These are phyloP conservation scores for Aeschynomene evenia DNA, from an alignment of 306 rosid species.

Conservation along the genomic window DNA sequence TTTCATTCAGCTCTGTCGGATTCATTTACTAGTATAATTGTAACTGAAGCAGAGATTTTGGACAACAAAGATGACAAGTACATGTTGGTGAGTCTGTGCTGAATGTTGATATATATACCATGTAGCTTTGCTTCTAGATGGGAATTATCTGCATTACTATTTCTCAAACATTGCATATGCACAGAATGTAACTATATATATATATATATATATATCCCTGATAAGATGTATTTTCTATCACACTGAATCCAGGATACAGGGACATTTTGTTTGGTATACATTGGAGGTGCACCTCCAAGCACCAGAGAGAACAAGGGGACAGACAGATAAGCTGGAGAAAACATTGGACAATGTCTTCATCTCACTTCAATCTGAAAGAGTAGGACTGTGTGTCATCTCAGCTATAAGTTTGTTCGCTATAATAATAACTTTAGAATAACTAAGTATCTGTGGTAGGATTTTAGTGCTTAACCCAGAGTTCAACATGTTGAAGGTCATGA, in stretches of 20 bases:
- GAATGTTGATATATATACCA: neutral
- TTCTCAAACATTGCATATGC: neutral
- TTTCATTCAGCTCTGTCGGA: conserved; percentile 28
- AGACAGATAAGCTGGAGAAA: neutral
- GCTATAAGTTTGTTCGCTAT: conserved; percentile 4
- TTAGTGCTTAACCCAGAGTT: too few relatives aligned
- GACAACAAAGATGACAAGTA: conserved; percentile 1
- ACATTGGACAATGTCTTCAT: neutral
- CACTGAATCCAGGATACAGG: neutral
- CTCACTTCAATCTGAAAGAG: neutral
- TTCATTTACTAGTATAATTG: neutral
- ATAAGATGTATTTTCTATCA: conserved; percentile 7
- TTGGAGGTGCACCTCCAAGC: neutral
- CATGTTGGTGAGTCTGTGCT: neutral
- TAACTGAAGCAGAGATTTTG: neutral
- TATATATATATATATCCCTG: too few relatives aligned
- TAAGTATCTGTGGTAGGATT: neutral
- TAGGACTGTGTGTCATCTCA: neutral
- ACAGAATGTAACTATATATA: neutral
- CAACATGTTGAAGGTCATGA: too few relatives aligned
- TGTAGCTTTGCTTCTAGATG: neutral
- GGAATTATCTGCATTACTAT: neutral
- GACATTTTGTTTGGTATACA: neutral
- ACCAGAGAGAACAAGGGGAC: neutral
- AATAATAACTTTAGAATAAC: neutral